Conservation (phyloP, 495 filamentous ascomycete species). For the Penicillium arizonense region DNA sequence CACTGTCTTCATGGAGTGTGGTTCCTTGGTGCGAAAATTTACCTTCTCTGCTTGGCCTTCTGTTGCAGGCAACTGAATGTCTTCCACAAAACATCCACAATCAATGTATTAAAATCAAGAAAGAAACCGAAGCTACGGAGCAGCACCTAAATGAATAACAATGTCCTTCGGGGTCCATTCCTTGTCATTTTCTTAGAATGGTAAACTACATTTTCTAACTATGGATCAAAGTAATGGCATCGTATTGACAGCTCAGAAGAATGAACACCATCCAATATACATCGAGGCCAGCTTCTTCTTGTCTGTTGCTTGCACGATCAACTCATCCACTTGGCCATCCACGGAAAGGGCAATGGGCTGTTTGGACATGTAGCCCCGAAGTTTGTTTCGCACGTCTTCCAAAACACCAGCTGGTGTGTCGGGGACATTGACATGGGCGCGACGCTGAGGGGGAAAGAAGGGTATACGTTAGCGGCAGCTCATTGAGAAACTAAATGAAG, state of each 20-base stretch:
- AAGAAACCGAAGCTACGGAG: constrained; percentile 6
- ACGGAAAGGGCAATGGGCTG: constrained; percentile 91
- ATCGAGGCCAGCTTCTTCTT: constrained; percentile 76
- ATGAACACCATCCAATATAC: constrained; percentile 99
- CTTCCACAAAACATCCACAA: neutral
- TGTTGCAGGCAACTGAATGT: neutral
- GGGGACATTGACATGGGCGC: constrained; percentile 60
- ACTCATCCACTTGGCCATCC: constrained; percentile 90
- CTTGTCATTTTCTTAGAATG: too few species aligned
- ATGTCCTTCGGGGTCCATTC: too few species aligned
- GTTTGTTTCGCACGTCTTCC: constrained; percentile 82
- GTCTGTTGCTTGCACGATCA: constrained; percentile 81
- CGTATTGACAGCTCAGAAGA: constrained; percentile 55
- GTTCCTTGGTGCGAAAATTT: neutral
- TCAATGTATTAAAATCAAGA: neutral
- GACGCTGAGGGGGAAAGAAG: constrained; percentile 46
- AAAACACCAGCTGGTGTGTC: constrained; percentile 88
- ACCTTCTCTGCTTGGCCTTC: too few species aligned
- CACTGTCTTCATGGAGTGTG: neutral
- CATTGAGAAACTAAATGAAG: neutral
- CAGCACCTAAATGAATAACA: neutral
- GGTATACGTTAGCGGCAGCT: constrained; percentile 6
- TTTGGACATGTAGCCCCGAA: constrained; percentile 75
- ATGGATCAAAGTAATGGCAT: neutral
- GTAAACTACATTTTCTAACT: too few species aligned